Evolutionary conservation across 1,284 basidiomycete genomes (phyloP).

Genomic region (Leccinum fuscescens): DNA sequence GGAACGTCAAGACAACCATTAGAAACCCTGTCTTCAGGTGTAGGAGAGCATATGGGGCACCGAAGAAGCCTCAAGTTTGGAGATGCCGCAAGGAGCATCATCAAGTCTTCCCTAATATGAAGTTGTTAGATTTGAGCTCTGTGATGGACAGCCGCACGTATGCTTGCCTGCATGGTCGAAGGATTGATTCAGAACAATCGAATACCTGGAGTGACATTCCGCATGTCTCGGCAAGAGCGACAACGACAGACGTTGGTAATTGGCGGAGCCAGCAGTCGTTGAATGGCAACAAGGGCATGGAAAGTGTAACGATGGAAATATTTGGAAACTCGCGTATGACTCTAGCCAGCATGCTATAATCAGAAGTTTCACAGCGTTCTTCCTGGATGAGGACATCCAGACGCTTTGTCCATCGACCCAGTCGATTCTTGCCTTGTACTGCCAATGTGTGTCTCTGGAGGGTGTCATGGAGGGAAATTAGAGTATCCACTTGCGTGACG

Average conservation of each 20-base stretch:
- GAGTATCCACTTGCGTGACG: slow-evolving; percentile 19
- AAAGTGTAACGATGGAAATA: slow-evolving; percentile 26
- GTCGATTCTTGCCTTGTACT: slow-evolving; percentile 7
- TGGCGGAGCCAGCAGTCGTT: slow-evolving; percentile 30
- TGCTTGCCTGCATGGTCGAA: slow-evolving; percentile 33
- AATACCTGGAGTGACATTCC: slow-evolving; percentile 28
- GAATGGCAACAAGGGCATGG: slow-evolving; percentile 29
- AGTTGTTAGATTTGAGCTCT: slow-evolving; percentile 1
- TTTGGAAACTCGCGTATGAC: slow-evolving; percentile 29
- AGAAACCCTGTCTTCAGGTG: slow-evolving; percentile 22
- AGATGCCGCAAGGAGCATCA: slow-evolving; percentile 25
- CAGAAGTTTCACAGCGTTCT: slow-evolving; percentile 26
- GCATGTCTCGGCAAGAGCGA: slow-evolving; percentile 28
- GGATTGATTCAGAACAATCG: slow-evolving; percentile 33
- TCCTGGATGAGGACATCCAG: slow-evolving; percentile 29
- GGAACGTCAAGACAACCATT: slow-evolving; percentile 24
- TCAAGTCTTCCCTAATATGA: slow-evolving; percentile 28
- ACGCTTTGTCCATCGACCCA: slow-evolving; percentile 32
- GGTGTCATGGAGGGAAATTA: slow-evolving; percentile 18
- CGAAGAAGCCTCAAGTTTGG: slow-evolving; percentile 31
- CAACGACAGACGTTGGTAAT: slow-evolving; percentile 25
- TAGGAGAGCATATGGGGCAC: slow-evolving; percentile 32
- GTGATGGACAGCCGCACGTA: background rate
- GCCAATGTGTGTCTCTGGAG: slow-evolving; percentile 11
- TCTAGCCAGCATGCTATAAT: slow-evolving; percentile 25